phyloP scores from a whole-genome alignment of 2,329 filamentous ascomycete genomes.

The Tolypocladium capitatum region DNA sequence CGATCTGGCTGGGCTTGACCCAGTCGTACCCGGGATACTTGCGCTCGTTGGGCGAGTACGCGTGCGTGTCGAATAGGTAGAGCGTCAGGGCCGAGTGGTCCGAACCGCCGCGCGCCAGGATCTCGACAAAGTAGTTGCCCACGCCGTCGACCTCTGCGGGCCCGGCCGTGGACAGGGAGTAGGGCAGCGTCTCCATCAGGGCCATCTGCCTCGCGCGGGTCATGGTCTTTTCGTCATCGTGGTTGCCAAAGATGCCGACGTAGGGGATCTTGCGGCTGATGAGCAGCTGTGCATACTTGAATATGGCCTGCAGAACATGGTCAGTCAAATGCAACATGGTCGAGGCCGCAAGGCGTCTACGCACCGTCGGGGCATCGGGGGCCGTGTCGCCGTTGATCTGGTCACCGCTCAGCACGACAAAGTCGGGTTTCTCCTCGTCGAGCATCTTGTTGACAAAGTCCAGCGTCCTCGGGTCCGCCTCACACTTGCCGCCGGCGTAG shows the following conservation, averaged over 20 bases:
- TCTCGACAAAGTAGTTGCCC: slow-evolving; percentile 88
- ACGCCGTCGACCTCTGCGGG: slow-evolving; percentile 77
- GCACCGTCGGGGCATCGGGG: slow-evolving; percentile 74
- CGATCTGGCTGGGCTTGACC: slow-evolving; percentile 87
- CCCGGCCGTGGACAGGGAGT: slow-evolving; percentile 74
- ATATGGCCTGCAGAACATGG: slow-evolving; percentile 50
- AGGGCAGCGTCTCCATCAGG: slow-evolving; percentile 74
- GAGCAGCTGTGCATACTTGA: slow-evolving; percentile 79
- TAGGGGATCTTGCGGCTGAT: slow-evolving; percentile 84
- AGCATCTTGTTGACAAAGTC: slow-evolving; percentile 76
- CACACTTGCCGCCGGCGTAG: slow-evolving; percentile 63
- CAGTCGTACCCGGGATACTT: slow-evolving; percentile 92
- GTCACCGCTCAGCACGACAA: slow-evolving; percentile 85
- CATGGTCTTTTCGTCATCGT: slow-evolving; percentile 83
- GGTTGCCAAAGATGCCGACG: slow-evolving; percentile 90
- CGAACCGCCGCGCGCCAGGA: slow-evolving; percentile 65
- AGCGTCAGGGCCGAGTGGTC: slow-evolving; percentile 84
- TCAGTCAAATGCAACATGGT: slow-evolving; percentile 10
- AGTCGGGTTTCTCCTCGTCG: slow-evolving; percentile 85
- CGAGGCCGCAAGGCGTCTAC: slow-evolving; percentile 10
- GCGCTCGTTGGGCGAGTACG: slow-evolving; percentile 80
- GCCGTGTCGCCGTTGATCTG: slow-evolving; percentile 92
- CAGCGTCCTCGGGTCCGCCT: slow-evolving; percentile 81
- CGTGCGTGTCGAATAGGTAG: slow-evolving; percentile 90
- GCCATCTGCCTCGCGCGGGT: slow-evolving; percentile 70